A percentile compares a stretch with the other conserved stretches of the same genome.
phyloP scores from a whole-genome alignment of 2,329 filamentous ascomycete genomes.

The Nigrospora oryzae region DNA sequence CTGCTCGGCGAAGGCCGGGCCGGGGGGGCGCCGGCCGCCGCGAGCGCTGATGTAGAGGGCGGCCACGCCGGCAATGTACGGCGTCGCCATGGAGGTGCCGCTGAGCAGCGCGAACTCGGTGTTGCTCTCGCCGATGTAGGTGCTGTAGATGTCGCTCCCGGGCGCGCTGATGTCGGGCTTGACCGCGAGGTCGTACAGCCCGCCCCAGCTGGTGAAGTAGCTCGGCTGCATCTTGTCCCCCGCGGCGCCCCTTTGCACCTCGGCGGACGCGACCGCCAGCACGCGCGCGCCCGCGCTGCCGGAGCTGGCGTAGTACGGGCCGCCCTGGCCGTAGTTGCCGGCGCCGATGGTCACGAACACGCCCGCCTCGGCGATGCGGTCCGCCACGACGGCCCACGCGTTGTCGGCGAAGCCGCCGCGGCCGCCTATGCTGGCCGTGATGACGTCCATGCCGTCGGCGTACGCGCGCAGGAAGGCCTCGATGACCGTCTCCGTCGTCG shows the following conservation, averaged over 20 bases:
- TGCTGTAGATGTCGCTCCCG: constrained; percentile 34
- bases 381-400: constrained; percentile 24
- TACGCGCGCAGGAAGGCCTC: constrained; percentile 15
- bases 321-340: constrained; percentile 38
- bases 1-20: constrained; percentile 15
- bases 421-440: constrained; percentile 26
- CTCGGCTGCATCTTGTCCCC: constrained; percentile 11
- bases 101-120: constrained; percentile 22
- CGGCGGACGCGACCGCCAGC: constrained; percentile 31
- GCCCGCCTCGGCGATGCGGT: constrained; percentile 29
- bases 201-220: constrained; percentile 31
- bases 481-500: constrained; percentile 12
- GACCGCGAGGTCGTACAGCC: constrained; percentile 28
- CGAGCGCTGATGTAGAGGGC: constrained; percentile 21
- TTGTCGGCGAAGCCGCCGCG: constrained; percentile 23
- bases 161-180: constrained; percentile 33
- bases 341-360: constrained; percentile 41
- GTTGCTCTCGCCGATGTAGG: constrained; percentile 22
- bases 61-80: constrained; percentile 31
- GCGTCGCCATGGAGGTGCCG: constrained; percentile 39
- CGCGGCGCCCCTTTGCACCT: neutral
- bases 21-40: constrained; percentile 18
- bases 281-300: constrained; percentile 30
- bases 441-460: constrained; percentile 16
- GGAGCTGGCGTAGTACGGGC: constrained; percentile 34